Evolutionary conservation across 176 grass and related monocot species (phyloP).

Genomic region (Zea luxurians): DNA sequence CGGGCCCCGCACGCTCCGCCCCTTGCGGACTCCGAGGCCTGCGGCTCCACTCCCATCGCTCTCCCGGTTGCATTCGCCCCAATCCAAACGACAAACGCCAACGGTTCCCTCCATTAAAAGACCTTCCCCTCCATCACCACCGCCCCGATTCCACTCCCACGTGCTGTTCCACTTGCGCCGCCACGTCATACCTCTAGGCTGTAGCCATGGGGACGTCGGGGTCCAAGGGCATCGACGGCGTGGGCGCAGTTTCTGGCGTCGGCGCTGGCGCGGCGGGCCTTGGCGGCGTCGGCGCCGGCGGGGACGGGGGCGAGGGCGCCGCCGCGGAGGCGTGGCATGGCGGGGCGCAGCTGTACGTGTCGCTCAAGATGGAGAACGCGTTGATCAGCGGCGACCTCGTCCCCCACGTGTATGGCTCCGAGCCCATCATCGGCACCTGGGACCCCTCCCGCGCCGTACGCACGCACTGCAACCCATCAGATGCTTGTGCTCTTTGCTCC

Average conservation of each 20-base stretch:
- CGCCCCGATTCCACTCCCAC: conserved; percentile 7
- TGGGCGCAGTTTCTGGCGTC: background rate
- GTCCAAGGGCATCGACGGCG: conserved; percentile 45
- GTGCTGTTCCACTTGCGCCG: background rate
- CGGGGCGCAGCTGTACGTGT: conserved; percentile 89
- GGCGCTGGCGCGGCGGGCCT: conserved; percentile 16
- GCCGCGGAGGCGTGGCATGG: conserved; percentile 65
- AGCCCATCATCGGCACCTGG: conserved; percentile 89
- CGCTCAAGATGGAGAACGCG: conserved; percentile 96
- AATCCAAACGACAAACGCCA: conserved; percentile 35
- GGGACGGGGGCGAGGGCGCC: conserved; percentile 28
- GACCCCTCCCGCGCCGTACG: conserved; percentile 78
- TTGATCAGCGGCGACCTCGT: conserved; percentile 79
- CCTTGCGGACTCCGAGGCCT: conserved; percentile 17
- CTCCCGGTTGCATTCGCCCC: conserved; percentile 25
- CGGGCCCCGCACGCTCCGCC: conserved; percentile 26
- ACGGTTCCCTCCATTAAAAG: conserved; percentile 22
- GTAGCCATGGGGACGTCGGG: conserved; percentile 55
- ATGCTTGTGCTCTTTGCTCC: background rate
- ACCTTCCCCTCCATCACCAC: background rate
- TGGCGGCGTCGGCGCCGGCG: conserved; percentile 23
- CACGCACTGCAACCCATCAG: background rate
- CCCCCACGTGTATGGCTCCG: conserved; percentile 93
- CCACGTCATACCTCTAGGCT: background rate
- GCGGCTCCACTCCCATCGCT: conserved; percentile 43